Conservation (phyloP, 2,329 filamentous ascomycete species). For the Aspergillus neotritici region DNA sequence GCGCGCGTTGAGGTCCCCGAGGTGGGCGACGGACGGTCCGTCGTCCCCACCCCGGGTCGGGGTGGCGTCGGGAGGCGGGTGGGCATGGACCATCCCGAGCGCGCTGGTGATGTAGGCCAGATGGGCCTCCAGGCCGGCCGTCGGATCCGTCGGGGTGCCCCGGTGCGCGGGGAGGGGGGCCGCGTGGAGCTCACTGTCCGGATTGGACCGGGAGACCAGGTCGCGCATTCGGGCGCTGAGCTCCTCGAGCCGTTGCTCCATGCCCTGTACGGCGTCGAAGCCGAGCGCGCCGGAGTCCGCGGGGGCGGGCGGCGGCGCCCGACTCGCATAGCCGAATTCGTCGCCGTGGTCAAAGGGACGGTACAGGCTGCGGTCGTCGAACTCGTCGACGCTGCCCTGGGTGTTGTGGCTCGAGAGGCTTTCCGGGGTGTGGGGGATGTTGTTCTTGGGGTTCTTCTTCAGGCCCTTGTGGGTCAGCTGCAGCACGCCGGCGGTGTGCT, state of each 20-base stretch:
- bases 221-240: conserved; percentile 63
- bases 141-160: conserved; percentile 22
- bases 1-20: conserved; percentile 60
- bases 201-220: conserved; percentile 51
- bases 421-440: conserved; percentile 66
- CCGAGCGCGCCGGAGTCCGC: conserved; percentile 12
- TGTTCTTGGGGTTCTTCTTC: conserved; percentile 51
- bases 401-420: conserved; percentile 61
- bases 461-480: conserved; percentile 79
- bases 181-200: conserved; percentile 32
- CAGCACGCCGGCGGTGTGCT: conserved; percentile 88
- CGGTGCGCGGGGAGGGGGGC: conserved; percentile 30
- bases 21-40: conserved; percentile 47
- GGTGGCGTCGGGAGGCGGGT: conserved; percentile 22
- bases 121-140: conserved; percentile 47
- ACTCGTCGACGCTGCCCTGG: conserved; percentile 53
- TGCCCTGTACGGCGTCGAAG: conserved; percentile 52
- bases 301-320: too few species aligned
- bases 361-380: conserved; percentile 74
- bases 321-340: conserved; percentile 25
- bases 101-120: conserved; percentile 67
- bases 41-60: conserved; percentile 16
- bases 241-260: conserved; percentile 61
- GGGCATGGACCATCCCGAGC: conserved; percentile 55
- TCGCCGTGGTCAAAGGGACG: conserved; percentile 62